Percentiles rank a stretch among this genome's conserved stretches.
These are phyloP conservation scores for Nothophoma quercina DNA, from an alignment of 2,329 filamentous ascomycete species.

Conservation along the genomic window DNA sequence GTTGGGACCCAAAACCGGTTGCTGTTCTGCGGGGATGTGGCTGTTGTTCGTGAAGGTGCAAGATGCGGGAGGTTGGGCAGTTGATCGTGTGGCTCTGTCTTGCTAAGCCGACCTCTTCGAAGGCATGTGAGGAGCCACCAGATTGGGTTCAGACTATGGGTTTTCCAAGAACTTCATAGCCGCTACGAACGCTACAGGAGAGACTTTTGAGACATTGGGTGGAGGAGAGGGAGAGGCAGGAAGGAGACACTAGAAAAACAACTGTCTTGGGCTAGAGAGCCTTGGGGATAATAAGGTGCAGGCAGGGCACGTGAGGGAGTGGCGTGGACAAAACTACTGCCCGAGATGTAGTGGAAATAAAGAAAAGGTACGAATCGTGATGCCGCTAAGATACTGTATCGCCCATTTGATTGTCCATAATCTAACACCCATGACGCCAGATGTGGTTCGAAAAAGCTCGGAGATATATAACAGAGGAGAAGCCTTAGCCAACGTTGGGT, in stretches of 20 bases:
- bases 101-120: too few species aligned
- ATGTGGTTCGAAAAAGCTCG: constrained; percentile 17
- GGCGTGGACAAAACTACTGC: constrained; percentile 21
- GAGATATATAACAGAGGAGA: constrained; percentile 36
- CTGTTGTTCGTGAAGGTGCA: too few species aligned
- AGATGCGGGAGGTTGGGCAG: too few species aligned
- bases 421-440: constrained; percentile 24
- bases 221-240: not conserved
- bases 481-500: constrained; percentile 11
- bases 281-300: not conserved
- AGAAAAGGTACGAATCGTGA: constrained; percentile 18
- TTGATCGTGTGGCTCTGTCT: too few species aligned
- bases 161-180: constrained; percentile 8
- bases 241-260: constrained; percentile 2
- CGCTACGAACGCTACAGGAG: constrained; percentile 13
- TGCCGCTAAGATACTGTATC: constrained; percentile 17
- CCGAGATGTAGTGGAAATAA: constrained; percentile 10
- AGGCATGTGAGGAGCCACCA: too few species aligned
- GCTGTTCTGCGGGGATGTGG: not conserved
- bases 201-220: constrained; percentile 9
- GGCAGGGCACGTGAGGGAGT: constrained; percentile 14
- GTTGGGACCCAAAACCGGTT: not conserved
- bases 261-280: not conserved
- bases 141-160: too few species aligned
- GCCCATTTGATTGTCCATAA: constrained; percentile 26